Base-by-base conservation (phyloP, 768 basidiomycete species). In the Boletus bicolor region DNA sequence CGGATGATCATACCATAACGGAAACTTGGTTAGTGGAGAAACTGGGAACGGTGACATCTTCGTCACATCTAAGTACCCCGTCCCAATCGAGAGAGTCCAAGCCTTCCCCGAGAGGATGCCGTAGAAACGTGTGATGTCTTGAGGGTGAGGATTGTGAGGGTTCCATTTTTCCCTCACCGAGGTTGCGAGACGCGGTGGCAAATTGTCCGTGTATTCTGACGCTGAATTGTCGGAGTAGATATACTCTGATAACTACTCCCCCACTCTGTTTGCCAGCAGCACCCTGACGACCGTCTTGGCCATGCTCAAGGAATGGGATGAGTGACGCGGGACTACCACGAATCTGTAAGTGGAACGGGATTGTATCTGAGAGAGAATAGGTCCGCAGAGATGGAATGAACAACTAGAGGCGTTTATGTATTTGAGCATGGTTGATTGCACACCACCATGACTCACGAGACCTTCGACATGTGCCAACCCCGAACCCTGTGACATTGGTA, bases 261-360 rank as follows among this genome's bases (percentile, higher is more conserved):
- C 52, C 64, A 28, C 38, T 54, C 15, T 39, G 28, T 44, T 58
- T 51, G 5, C 47, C 26, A 26, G 38, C 48, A 26, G 36, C 35
- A 26, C 54, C 51, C 34, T 41, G 52, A 19, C 36, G 7, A 19
- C 12, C 15, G 14, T 37, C 53, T 32, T 37, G 52, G 8, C 57
- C 56, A 39, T 69, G 62, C 34, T 62, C 57, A 56, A 84, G 64
- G 60, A 85, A 77, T 17, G 78, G 75, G 21, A 68, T 71, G 8
- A 86, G 73, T 1, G 81, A 78, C 21, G 72, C 62, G 1, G 75
- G 58, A 19, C 73, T 72, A 10, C 78, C 84, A 30, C 75, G 75
- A 36, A 88, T 72, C 59, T 87, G 87, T 17, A 89, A 63, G 61
- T 86, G 83, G 67, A 87, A 83, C 7, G 85, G 84, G 9, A 88